Conservation (phyloP, 2,329 filamentous ascomycete species). For the Colletotrichum tamarilloi region DNA sequence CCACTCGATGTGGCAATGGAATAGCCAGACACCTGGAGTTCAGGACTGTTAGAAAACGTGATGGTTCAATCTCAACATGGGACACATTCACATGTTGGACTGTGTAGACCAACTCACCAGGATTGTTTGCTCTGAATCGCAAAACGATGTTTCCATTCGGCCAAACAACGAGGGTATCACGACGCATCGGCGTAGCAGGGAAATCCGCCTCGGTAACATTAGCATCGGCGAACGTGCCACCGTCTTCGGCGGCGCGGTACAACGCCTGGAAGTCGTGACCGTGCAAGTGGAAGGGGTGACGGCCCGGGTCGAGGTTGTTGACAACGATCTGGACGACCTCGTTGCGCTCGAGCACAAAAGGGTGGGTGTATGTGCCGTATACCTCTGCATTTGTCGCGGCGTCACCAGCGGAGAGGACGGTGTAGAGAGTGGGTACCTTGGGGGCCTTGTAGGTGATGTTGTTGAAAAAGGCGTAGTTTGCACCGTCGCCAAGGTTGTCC, state of each 20-base stretch:
- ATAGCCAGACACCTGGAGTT: constrained; percentile 69
- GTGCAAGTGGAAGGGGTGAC: constrained; percentile 83
- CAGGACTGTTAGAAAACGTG: background rate
- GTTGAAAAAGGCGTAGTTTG: constrained; percentile 76
- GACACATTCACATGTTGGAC: constrained; percentile 33
- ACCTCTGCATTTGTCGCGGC: constrained; percentile 67
- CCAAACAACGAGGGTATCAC: constrained; percentile 75
- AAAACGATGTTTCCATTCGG: constrained; percentile 76
- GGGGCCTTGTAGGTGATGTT: constrained; percentile 79
- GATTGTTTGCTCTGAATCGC: constrained; percentile 75
- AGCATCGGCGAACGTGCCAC: constrained; percentile 63
- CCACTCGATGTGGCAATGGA: constrained; percentile 88
- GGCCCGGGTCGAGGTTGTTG: constrained; percentile 79
- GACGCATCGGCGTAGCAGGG: constrained; percentile 68
- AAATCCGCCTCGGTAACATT: constrained; percentile 58
- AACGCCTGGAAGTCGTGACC: constrained; percentile 80
- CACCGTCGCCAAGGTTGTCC: constrained; percentile 70
- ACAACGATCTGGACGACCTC: constrained; percentile 79
- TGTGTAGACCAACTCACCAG: constrained; percentile 55
- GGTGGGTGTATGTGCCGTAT: constrained; percentile 74
- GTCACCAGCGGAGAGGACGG: constrained; percentile 73
- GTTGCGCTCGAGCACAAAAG: constrained; percentile 74
- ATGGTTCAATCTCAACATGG: background rate
- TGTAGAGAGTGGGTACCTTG: constrained; percentile 85
- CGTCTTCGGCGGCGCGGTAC: constrained; percentile 68